A percentile compares a stretch with the other conserved stretches of the same genome.
Conservation (phyloP, 306 rosid species). For the Medicago truncatula region MtrunA17r5.0-ANR NC_053043.1:23196001-23196500, state of each 20-base stretch:
- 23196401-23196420: neutral
- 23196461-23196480: neutral
- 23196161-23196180: constrained; percentile 30
- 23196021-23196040: too few relatives aligned
- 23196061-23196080: constrained; percentile 32
- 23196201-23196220: neutral
- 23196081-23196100: constrained; percentile 44
- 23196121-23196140: constrained; percentile 34
- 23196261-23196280: constrained; percentile 4
- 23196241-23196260: neutral
- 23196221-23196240: neutral
- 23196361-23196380: constrained; percentile 58
- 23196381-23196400: neutral
- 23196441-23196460: too few relatives aligned
- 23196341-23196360: constrained; percentile 55
- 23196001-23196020: too few relatives aligned
- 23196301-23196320: constrained; percentile 52
- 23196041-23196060: too few relatives aligned
- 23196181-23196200: neutral
- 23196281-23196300: constrained; percentile 5
- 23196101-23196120: constrained; percentile 39
- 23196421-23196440: neutral
- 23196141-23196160: constrained; percentile 13
- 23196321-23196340: constrained; percentile 48
- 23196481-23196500: constrained; percentile 1